A percentile compares a stretch with the other conserved stretches of the same genome.
Evolutionary conservation across 2,329 filamentous ascomycete species (phyloP).

Genomic region (Emmonsiellopsis sp.): DNA sequence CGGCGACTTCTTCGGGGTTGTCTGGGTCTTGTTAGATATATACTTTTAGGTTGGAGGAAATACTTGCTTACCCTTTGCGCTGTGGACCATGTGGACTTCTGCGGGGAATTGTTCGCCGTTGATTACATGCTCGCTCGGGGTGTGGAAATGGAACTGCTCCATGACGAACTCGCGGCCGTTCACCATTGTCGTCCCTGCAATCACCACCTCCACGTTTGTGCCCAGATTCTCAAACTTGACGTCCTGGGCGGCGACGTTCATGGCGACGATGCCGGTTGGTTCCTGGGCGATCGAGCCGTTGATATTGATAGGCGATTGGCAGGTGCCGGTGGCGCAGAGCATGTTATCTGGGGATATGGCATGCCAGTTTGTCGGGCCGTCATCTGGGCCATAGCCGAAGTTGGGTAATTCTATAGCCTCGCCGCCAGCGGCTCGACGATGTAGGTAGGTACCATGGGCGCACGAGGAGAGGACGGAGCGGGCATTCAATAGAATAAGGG

Average conservation of each 20-base stretch:
- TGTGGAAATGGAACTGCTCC: slow-evolving; percentile 52
- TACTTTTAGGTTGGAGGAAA: not conserved
- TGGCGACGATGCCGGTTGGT: slow-evolving; percentile 11
- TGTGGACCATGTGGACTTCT: slow-evolving; percentile 53
- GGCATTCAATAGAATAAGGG: slow-evolving; percentile 4
- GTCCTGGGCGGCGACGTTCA: slow-evolving; percentile 15
- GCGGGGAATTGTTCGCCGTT: slow-evolving; percentile 39
- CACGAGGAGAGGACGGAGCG: slow-evolving; percentile 26
- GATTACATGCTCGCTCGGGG: slow-evolving; percentile 50
- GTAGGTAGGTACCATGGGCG: slow-evolving; percentile 32
- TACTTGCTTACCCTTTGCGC: slow-evolving; percentile 31
- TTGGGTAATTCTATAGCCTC: slow-evolving; percentile 23
- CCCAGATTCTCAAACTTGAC: slow-evolving; percentile 37
- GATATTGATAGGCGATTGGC: slow-evolving; percentile 51
- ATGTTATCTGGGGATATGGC: slow-evolving; percentile 35
- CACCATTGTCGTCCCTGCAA: slow-evolving; percentile 41
- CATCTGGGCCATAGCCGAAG: slow-evolving; percentile 34
- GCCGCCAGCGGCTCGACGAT: slow-evolving; percentile 20
- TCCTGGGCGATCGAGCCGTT: slow-evolving; percentile 15
- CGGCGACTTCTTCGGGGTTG: slow-evolving; percentile 26
- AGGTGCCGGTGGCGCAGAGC: slow-evolving; percentile 39
- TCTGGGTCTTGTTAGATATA: slow-evolving; percentile 13
- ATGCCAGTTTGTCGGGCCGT: slow-evolving; percentile 47
- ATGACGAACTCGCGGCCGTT: slow-evolving; percentile 34
- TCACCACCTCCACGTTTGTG: slow-evolving; percentile 40